Evolutionary conservation across 2,329 filamentous ascomycete genomes (phyloP), one percentile per base, ranked within the genome.

Genomic region (Dactylella cylindrospora): DNA sequence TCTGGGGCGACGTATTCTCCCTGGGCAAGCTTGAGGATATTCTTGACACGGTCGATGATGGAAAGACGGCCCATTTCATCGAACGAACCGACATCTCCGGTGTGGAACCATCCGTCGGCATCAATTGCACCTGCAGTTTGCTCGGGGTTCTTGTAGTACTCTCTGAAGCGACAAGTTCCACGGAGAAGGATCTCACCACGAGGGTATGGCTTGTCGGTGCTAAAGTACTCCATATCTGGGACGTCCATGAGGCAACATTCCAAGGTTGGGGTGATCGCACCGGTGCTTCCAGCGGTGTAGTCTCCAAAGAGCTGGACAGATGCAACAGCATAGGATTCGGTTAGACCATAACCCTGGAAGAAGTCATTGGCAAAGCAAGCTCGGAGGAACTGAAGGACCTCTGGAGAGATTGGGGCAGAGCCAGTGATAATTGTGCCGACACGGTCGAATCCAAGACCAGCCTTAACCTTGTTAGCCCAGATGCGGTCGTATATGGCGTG

Each of bases 1-100:
- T 98, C 93, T 10, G 93, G 93, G 1, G 90, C 95, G 70, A 98
- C 89, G 75, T 98, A 98, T 76, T 98, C 93, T 73, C 93, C 93
- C 74, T 98, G 93, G 0, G 91, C 85, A 52, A 98, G 82, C 80
- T 98, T 98, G 71, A 98, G 83, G n/a, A 98, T 88, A 75, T 97
- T 97, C 85, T 98, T 98, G 76, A 90, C 85, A 69, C 93, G 90
- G 74, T 98, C 93, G 69, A 98, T 85, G 74, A 98, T 95, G 74
- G 82, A 84, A 78, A 97, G 85, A 62, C 90, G 88, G 65, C 93
- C 93, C 70, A 87, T 74, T 67, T 84, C 83, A 73, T 98, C 93
- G 19, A 98, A 79, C 66, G 84, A 81, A 70, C 84, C 88, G 67
- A 98, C 91, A 70, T 98, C 93, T 51, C 93, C 93, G 0, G 90